phyloP scores from a whole-genome alignment of 441 rosid genomes.

The Cnidoscolus chayamansa region DNA sequence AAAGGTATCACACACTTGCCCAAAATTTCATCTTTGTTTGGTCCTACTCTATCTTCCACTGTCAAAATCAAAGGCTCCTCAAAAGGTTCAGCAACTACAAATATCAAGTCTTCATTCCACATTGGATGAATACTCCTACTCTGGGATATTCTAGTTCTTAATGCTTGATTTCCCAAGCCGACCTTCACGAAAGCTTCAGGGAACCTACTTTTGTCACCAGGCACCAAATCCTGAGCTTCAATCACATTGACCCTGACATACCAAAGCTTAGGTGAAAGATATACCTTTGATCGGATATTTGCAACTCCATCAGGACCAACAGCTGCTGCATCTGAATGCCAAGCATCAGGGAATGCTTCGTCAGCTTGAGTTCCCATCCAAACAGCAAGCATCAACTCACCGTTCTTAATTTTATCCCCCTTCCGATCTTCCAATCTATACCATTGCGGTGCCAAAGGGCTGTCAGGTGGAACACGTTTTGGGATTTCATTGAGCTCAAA shows the following conservation, averaged over 20 bases:
- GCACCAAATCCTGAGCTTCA: slow-evolving; percentile 81
- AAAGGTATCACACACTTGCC: slow-evolving; percentile 63
- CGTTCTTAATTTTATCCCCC: slow-evolving; percentile 60
- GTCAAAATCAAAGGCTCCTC: slow-evolving; percentile 75
- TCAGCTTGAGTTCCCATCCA: slow-evolving; percentile 97
- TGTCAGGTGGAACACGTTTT: slow-evolving; percentile 81
- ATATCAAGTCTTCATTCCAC: slow-evolving; percentile 82
- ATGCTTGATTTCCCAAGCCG: slow-evolving; percentile 62
- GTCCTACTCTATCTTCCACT: slow-evolving; percentile 58
- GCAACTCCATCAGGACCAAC: slow-evolving; percentile 63
- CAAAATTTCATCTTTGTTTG: slow-evolving; percentile 57
- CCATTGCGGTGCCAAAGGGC: slow-evolving; percentile 96
- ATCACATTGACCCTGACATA: slow-evolving; percentile 75
- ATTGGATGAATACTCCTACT: slow-evolving; percentile 51
- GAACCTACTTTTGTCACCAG: slow-evolving; percentile 52
- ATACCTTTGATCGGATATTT: slow-evolving; percentile 70
- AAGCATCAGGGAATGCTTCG: slow-evolving; percentile 83
- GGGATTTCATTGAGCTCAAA: slow-evolving; percentile 88
- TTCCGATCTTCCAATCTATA: slow-evolving; percentile 72
- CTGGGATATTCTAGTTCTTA: slow-evolving; percentile 57
- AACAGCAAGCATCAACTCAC: slow-evolving; percentile 88
- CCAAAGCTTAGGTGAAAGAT: slow-evolving; percentile 83
- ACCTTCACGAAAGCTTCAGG: slow-evolving; percentile 73
- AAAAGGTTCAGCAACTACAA: slow-evolving; percentile 80
- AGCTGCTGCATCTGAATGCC: slow-evolving; percentile 81